Base-by-base conservation (phyloP, 257 asterid species). In the Scutellaria minor region DNA sequence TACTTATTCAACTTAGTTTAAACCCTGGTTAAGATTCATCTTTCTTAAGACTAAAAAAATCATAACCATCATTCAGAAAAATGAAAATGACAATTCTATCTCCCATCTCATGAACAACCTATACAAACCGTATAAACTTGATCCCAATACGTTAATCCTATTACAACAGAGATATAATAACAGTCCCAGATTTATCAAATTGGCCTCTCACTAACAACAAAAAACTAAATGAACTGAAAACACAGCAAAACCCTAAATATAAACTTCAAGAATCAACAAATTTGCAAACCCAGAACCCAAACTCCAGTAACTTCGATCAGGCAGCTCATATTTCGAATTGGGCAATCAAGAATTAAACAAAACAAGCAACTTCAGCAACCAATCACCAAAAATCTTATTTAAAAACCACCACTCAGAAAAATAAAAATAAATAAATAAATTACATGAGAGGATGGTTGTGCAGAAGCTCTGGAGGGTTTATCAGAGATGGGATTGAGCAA, bases 401-500 rank as follows among this genome's bases (percentile, higher is more conserved):
- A 51, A 54, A 54, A n/a, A 24, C 27, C 27, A 24, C 1, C 27
- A 24, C 27, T 24, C 47, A 46, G 45, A 42, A 60, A 54, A 50
- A 31, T 0, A 40, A 8, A 54, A 8, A 22, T 11, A 53, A 14
- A 15, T 2, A 57, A n/a, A 45, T n/a, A 60, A 20, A 35, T 79
- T 80, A 91, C 97, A 67, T 80, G 81, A 42, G 83, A 56, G 53
- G 84, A 62, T 1, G 82, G 73, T 3, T 54, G 51, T 2, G 80
- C 61, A 13, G 55, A 50, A 18, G 82, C 78, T 6, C 67, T 73
- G 11, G 92, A 75, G 75, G 95, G 86, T 80, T 88, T 91, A 80
- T 94, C 97, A 35, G 98, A 91, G 74, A 91, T 84, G 40, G 98
- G 98, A 78, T 87, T 91, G 77, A 91, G 89, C 51, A 89, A 80